Percentiles rank a stretch among this genome's conserved stretches.
These are phyloP conservation scores for Lasiodiplodia hormozganensis DNA, from an alignment of 2,329 filamentous ascomycete species.

Conservation along the genomic window DNA sequence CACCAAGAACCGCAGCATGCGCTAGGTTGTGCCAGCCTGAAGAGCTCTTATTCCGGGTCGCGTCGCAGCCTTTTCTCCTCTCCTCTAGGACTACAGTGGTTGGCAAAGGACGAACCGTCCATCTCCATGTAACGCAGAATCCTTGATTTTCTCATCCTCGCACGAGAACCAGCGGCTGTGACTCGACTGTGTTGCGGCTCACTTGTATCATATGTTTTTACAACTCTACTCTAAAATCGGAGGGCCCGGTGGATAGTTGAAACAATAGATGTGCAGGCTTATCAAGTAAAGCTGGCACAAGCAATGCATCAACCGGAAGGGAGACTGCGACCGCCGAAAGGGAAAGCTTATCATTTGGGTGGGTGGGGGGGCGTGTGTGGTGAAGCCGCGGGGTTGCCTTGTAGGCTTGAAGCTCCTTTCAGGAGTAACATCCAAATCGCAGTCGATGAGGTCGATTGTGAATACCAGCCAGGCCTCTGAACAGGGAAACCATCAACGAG, in stretches of 20 bases:
- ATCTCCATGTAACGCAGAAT: constrained; percentile 14
- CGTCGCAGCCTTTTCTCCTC: not conserved
- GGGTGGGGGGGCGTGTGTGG: not conserved
- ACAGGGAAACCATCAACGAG: not conserved
- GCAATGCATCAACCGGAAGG: not conserved
- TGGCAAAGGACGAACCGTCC: not conserved
- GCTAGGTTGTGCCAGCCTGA: not conserved
- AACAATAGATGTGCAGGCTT: not conserved
- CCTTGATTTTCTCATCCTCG: constrained; percentile 9
- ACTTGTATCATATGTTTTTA: not conserved
- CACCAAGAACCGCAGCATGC: not conserved
- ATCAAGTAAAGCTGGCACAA: not conserved
- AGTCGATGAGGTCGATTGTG: not conserved
- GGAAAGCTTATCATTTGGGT: not conserved
- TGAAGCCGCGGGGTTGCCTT: not conserved
- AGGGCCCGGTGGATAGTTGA: not conserved
- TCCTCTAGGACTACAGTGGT: not conserved
- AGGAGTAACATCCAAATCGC: not conserved
- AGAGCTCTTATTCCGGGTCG: not conserved
- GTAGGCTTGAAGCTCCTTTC: not conserved
- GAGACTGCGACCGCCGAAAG: not conserved
- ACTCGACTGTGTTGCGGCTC: not conserved
- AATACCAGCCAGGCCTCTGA: not conserved
- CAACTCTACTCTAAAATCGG: not conserved
- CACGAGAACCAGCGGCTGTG: constrained; percentile 14